Base-by-base conservation (phyloP, 108 stramenopile genomes). In the Craspedostauros australis region DNA sequence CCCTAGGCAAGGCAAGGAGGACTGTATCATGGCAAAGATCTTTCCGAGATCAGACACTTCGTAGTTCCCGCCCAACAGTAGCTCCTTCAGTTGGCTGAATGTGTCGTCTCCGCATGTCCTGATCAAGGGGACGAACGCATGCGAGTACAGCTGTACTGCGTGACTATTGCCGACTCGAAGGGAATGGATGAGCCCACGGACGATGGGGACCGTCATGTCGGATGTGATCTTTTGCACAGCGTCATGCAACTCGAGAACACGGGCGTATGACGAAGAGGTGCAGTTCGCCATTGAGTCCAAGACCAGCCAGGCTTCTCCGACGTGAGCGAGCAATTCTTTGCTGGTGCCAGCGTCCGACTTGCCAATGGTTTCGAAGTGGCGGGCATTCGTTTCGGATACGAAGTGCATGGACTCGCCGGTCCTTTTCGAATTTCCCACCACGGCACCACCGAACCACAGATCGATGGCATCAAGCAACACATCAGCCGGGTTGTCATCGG, bases 361-460 rank as follows among this genome's bases (percentile, higher is more conserved):
- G 69, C 48, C 22, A 69, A 41, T 7, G 64, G 58, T 6, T 75
- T 68, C 50, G 78, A 91, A 20, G 66, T 53, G 6, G 70, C 76
- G 5, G 74, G 82, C 48, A 73, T 60, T 24, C 52, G 46, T 56
- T 91, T 86, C 29, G 90, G n/a, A n/a, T n/a, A n/a, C n/a, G 75
- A 27, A 87, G 62, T 4, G 81, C 79, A 56, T 91, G 88, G 9
- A 91, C 50, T 11, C 84, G 66, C 38, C 88, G 84, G 7, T 86
- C 90, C n/a, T 72, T 60, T 22, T 75, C 56, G 18, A 61, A 58
- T 33, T 76, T 68, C 25, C 82, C 86, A 62, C 41, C 54, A 85
- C 78, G 25, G 78, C 81, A 60, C 86, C 86, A 8, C 90, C 90
- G 51, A 91, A 85, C 84, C 84, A 87, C 46, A 84, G 88, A 1